Evolutionary conservation across 1,139 yeast species (phyloP).

Genomic region (Nadsonia commutata): DNA sequence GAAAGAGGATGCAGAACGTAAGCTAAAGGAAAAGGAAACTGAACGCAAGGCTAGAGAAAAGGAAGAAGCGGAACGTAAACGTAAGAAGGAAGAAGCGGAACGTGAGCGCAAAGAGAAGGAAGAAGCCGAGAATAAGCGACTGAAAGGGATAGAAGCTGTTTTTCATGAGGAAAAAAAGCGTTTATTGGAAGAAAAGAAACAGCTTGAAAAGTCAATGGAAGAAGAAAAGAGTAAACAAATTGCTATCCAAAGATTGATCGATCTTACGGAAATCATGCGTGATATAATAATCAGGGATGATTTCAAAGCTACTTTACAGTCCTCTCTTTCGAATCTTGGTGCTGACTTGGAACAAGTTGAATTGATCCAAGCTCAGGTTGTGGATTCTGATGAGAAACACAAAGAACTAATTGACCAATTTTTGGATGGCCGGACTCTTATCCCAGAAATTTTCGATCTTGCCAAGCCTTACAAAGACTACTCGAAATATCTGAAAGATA

Average conservation of each 20-base stretch:
- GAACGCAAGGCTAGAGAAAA: neutral
- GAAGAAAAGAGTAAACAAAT: neutral
- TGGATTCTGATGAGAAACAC: neutral
- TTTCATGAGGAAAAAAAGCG: neutral
- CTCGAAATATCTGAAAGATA: no score
- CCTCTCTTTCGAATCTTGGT: no score
- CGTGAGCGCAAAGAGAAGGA: neutral
- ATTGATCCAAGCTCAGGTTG: neutral
- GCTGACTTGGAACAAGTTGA: no score
- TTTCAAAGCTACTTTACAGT: no score
- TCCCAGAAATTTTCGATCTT: no score
- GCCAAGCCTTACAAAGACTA: no score
- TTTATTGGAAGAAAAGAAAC: neutral
- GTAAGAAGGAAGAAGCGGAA: neutral
- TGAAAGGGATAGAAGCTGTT: neutral
- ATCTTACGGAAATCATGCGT: neutral
- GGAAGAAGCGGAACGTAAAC: neutral
- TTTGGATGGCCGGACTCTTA: no score
- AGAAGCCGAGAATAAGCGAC: slow-evolving; percentile 1
- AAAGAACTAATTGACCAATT: neutral
- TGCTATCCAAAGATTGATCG: no score
- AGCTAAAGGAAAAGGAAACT: slow-evolving; percentile 1
- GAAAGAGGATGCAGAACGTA: slow-evolving; percentile 1
- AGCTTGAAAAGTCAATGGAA: neutral
- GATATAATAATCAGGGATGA: neutral